phyloP scores from a whole-genome alignment of 1,284 basidiomycete species.

The Cerioporus squamosus region DNA sequence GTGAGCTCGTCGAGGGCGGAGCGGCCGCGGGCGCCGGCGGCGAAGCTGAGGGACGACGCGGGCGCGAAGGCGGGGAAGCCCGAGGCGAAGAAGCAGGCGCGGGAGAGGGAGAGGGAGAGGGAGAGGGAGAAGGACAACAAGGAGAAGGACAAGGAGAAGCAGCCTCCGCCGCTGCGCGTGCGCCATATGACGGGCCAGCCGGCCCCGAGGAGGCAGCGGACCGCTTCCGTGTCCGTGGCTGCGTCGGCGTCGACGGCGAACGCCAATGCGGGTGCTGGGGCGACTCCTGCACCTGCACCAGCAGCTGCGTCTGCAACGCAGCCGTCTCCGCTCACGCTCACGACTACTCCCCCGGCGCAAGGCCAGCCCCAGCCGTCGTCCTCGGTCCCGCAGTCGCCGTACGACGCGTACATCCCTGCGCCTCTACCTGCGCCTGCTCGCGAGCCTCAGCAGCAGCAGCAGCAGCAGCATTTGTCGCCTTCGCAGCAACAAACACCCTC shows the following conservation, averaged over 20 bases:
- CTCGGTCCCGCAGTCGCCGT: conserved; percentile 17
- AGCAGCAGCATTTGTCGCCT: not conserved
- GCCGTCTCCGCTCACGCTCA: conserved; percentile 13
- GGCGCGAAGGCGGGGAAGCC: conserved; percentile 14
- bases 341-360: conserved; percentile 6
- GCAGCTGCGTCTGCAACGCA: conserved; percentile 6
- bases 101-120: conserved; percentile 25
- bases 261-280: not conserved
- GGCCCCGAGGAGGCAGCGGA: conserved; percentile 23
- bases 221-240: conserved; percentile 25
- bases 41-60: conserved; percentile 19
- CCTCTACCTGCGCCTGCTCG: not conserved
- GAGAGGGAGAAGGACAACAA: conserved; percentile 26
- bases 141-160: conserved; percentile 20
- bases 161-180: conserved; percentile 31
- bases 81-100: conserved; percentile 27
- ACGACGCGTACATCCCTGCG: conserved; percentile 12
- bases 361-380: conserved; percentile 5
- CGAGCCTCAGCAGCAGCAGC: conserved; percentile 4
- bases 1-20: conserved; percentile 36
- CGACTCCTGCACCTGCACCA: conserved; percentile 11
- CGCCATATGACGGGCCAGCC: conserved; percentile 28
- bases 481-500: no score
- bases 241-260: conserved; percentile 22
- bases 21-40: conserved; percentile 13